Evolutionary conservation across 2,329 filamentous ascomycete species (phyloP), one percentile per base, ranked within the genome.

Genomic region (Aureobasidium uvarum): DNA sequence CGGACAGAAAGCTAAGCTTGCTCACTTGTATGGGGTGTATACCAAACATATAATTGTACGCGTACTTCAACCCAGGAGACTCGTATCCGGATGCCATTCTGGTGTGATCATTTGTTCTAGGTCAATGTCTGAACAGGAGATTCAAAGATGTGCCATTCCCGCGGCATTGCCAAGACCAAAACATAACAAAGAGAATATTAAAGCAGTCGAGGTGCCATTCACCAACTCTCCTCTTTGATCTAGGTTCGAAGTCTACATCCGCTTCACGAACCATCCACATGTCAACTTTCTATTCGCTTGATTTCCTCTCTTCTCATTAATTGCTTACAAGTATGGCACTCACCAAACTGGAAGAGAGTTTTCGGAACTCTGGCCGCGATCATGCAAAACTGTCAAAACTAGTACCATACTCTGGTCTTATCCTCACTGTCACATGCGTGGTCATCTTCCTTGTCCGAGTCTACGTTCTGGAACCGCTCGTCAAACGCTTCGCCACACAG

Each of bases 391-490:
- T 46, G 20, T 46, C 43, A 5, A 46, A 46, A 6, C 43, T 52
- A 5, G 39, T 69, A 10, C 68, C 70, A 5, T 74, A 70, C 55
- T 62, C 67, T 1, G 71, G 65, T 18, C 66, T 74, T 25, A 71
- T 73, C 38, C 67, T 73, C n/a, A 67, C 69, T 13, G 45, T 72
- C 18, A 65, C 64, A 41, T 58, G 70, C 45, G 48, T 68, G 41
- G 46, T 69, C 23, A 58, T 71, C 18, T 72, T 72, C 46, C 20
- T 72, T 11, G 58, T 69, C 4, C 71, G 71, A 11, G 69, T 69
- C 41, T 72, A 80, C 60, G 11, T 80, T n/a, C 71, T 81, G 14
- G 78, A 81, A 66, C 68, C 68, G 23, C 46, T 68, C 6, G 50
- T 60, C 18, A 65, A 33, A 8, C 70, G 69, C 7, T 36, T 75